Percentiles rank a stretch among this genome's conserved stretches.
Conservation (phyloP, 768 basidiomycete genomes). For the Pseudohyphozyma bogoriensis region DNA sequence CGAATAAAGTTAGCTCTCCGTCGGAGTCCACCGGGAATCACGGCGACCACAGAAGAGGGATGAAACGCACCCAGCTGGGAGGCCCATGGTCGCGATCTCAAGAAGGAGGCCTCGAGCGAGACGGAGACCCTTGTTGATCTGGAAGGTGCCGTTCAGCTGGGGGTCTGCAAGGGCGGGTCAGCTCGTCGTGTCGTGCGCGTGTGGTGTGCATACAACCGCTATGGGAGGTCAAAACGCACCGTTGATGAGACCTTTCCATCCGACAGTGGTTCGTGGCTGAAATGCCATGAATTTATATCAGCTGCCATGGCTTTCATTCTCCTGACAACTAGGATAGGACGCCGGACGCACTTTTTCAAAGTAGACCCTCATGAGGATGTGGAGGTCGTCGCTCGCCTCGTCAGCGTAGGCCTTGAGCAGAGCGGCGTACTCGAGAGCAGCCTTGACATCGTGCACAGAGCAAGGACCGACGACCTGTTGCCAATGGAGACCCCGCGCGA, state of each 20-base stretch:
- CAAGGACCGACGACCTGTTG: conserved; percentile 56
- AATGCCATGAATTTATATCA: too few species aligned
- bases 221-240: conserved; percentile 37
- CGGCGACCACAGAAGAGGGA: too few species aligned
- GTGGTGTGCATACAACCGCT: not conserved
- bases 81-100: conserved; percentile 54
- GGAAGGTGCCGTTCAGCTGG: conserved; percentile 78
- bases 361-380: conserved; percentile 91
- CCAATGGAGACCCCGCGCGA: not conserved
- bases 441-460: conserved; percentile 59
- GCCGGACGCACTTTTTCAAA: conserved; percentile 78
- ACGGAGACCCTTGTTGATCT: conserved; percentile 91
- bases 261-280: conserved; percentile 70
- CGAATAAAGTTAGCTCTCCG: too few species aligned
- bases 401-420: conserved; percentile 72
- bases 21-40: too few species aligned
- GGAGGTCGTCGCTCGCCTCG: conserved; percentile 65
- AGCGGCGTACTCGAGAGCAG: conserved; percentile 56
- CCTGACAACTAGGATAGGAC: too few species aligned
- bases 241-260: conserved; percentile 98
- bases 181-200: not conserved
- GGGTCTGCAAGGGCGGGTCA: conserved; percentile 46
- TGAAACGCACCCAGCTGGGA: too few species aligned
- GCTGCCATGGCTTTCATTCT: too few species aligned
- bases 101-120: conserved; percentile 76